A percentile compares a stretch with the other conserved stretches of the same genome.
Evolutionary conservation across 345 rosid genomes (phyloP).

Genomic region (Kandelia obovata): DNA sequence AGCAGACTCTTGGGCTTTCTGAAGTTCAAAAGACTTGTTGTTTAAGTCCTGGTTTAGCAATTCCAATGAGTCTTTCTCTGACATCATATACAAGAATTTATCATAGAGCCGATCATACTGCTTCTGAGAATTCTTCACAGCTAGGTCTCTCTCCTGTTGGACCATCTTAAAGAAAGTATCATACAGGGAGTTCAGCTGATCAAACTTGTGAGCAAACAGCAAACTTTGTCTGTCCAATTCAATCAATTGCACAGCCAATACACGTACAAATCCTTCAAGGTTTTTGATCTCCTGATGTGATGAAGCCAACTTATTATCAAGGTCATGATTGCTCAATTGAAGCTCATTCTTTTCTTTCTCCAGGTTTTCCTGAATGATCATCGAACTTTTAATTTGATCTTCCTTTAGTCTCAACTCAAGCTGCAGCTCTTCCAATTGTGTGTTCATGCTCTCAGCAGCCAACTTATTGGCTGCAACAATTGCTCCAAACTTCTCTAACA

Average conservation of each 20-base stretch:
- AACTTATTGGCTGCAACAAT: slow-evolving; percentile 35
- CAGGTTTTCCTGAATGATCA: slow-evolving; percentile 44
- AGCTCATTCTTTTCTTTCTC: slow-evolving; percentile 54
- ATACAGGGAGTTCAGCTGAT: slow-evolving; percentile 48
- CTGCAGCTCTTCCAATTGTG: slow-evolving; percentile 52
- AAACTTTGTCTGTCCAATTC: slow-evolving; percentile 56
- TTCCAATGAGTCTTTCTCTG: slow-evolving; percentile 54
- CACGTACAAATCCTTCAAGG: slow-evolving; percentile 49
- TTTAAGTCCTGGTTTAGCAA: slow-evolving; percentile 42
- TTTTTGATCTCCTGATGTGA: slow-evolving; percentile 48
- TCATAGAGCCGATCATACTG: slow-evolving; percentile 51
- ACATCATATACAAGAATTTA: slow-evolving; percentile 38
- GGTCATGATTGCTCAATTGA: slow-evolving; percentile 46
- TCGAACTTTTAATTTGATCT: slow-evolving; percentile 48
- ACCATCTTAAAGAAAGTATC: slow-evolving; percentile 49
- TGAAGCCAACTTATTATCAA: slow-evolving; percentile 39
- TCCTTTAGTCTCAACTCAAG: slow-evolving; percentile 51
- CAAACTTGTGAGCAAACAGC: slow-evolving; percentile 44
- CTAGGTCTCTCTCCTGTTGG: slow-evolving; percentile 48
- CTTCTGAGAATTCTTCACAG: slow-evolving; percentile 42
- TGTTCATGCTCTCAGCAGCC: slow-evolving; percentile 48
- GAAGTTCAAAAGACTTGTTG: slow-evolving; percentile 47
- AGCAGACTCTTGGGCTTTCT: slow-evolving; percentile 53
- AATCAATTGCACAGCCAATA: slow-evolving; percentile 45
- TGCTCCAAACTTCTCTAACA: slow-evolving; percentile 49